Evolutionary conservation across 78 protist species (phyloP).

Genomic region (Dictyostelium purpureum): DNA sequence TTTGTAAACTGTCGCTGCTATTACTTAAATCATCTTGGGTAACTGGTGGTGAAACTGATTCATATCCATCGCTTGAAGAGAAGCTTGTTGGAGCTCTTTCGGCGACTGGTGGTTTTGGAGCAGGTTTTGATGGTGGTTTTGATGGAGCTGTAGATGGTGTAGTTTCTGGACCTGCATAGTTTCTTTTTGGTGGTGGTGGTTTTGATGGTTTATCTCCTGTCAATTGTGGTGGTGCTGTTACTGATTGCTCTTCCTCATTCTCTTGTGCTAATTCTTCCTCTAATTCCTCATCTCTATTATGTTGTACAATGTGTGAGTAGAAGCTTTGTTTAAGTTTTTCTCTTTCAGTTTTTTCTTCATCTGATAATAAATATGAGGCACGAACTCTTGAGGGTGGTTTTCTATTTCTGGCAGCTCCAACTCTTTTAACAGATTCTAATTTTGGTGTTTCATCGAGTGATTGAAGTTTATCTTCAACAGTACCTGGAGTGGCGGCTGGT

Average conservation of each 20-base stretch:
- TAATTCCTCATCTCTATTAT: not conserved
- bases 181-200: slow-evolving; percentile 29
- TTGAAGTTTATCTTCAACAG: slow-evolving; percentile 17
- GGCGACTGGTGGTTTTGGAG: slow-evolving; percentile 2
- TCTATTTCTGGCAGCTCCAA: slow-evolving; percentile 60
- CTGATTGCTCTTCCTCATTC: not conserved
- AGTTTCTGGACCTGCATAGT: no score
- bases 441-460: slow-evolving; percentile 53
- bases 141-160: not conserved
- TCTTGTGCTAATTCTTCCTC: not conserved
- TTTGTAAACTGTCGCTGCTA: not conserved
- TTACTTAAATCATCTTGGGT: not conserved
- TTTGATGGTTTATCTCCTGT: not conserved
- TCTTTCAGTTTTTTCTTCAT: slow-evolving; percentile 52
- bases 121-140: not conserved
- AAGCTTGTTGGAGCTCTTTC: not conserved
- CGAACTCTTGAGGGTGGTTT: slow-evolving; percentile 63
- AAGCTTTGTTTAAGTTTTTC: slow-evolving; percentile 33
- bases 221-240: not conserved
- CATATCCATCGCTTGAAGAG: not conserved
- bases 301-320: slow-evolving; percentile 9
- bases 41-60: slow-evolving; percentile 3
- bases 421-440: slow-evolving; percentile 38
- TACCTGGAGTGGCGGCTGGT: not conserved
- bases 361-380: slow-evolving; percentile 42